Evolutionary conservation across 148 eudicot genomes (phyloP), one percentile per base, ranked within the genome.

Genomic region (Pouteria glomerata): DNA sequence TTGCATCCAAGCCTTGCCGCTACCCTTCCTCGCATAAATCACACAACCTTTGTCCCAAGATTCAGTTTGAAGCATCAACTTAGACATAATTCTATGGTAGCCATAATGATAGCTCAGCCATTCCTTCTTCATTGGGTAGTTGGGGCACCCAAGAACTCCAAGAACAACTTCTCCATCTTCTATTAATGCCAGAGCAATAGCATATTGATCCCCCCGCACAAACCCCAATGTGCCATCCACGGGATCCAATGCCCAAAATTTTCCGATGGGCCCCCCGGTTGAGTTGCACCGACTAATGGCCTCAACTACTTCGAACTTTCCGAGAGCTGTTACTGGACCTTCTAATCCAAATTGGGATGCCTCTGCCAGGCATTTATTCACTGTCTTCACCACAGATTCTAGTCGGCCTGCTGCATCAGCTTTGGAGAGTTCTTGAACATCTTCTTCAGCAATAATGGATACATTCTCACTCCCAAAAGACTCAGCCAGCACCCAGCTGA

Each of bases 361-460:
- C 48, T 80, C 76, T 24, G 74, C 59, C 37, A 85, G 77, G 64
- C 82, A 80, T 16, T 56, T 69, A 58, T 85, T 85, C 45, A 85
- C 88, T 44, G 86, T 80, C 50, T 73, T 57, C 31, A 78, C 76
- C 6, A 85, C 82, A 12, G 83, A 52, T 72, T 80, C 71, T 37
- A 82, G 68, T 31, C 80, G 66, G 45, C 66, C 60, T 21, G 73
- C 39, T 35, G 86, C 62, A 63, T 71, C 72, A 65, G 80, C 66
- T 57, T 78, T 76, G 19, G 82, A 85, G 60, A 85, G 82, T 47
- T 57, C 74, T 70, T 80, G 69, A 63, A 78, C 77, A 66, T 85
- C 88, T 78, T 85, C 88, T 73, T 85, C 88, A 18, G 86, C 88
- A 55, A 85, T 75, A 70, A 85, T 76, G 30, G 86, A 78, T 24